Conservation (phyloP, 1,284 basidiomycete species). For the Sphagnurus paluster region DNA sequence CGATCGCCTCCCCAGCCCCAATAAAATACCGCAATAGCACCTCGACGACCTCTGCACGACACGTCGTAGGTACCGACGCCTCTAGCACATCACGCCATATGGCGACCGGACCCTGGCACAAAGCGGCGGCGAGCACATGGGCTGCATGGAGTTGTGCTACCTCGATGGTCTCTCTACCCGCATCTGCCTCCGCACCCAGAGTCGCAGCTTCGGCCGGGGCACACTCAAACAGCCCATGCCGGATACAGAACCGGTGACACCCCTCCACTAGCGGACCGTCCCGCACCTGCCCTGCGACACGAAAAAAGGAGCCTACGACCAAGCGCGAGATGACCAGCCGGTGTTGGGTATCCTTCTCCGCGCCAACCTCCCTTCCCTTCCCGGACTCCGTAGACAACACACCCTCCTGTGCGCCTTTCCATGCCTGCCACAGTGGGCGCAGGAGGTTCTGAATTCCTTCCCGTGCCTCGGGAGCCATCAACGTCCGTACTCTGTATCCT, state of each 20-base stretch:
- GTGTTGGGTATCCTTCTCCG: too few relatives aligned
- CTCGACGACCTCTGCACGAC: slow-evolving; percentile 15
- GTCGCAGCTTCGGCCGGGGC: too few relatives aligned
- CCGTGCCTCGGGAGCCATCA: slow-evolving; percentile 2
- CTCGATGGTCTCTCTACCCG: slow-evolving; percentile 18
- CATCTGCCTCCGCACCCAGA: slow-evolving; percentile 13
- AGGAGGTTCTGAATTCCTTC: slow-evolving; percentile 30
- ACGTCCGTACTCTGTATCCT: neutral
- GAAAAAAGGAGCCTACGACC: slow-evolving; percentile 47
- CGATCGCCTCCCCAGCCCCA: slow-evolving; percentile 18
- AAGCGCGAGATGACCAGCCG: slow-evolving; percentile 37
- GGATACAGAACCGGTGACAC: slow-evolving; percentile 25
- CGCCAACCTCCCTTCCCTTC: too few relatives aligned
- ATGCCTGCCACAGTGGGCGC: slow-evolving; percentile 40
- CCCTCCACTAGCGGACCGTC: slow-evolving; percentile 38
- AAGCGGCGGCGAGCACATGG: slow-evolving; percentile 25
- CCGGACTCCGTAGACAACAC: slow-evolving; percentile 16
- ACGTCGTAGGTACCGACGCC: slow-evolving; percentile 12
- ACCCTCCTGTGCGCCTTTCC: slow-evolving; percentile 29
- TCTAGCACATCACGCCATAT: slow-evolving; percentile 27
- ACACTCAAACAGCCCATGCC: slow-evolving; percentile 24
- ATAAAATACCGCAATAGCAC: slow-evolving; percentile 20
- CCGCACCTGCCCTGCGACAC: slow-evolving; percentile 36
- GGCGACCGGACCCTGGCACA: slow-evolving; percentile 15
- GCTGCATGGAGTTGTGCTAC: slow-evolving; percentile 26